Evolutionary conservation across 768 basidiomycete species (phyloP).

Genomic region (Chalciporus chontae): DNA sequence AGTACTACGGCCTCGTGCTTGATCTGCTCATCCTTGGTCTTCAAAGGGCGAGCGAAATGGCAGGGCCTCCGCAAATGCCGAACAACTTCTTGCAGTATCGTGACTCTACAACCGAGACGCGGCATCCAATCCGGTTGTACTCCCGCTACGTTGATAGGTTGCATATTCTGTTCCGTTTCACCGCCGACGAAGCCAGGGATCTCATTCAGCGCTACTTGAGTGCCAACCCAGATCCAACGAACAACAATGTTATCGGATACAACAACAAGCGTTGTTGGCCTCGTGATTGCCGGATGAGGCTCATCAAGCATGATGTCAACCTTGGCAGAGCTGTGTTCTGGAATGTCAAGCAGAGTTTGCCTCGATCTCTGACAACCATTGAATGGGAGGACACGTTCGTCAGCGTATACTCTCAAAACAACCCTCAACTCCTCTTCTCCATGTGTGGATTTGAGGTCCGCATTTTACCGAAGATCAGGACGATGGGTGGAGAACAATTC

Average conservation of each 20-base stretch:
- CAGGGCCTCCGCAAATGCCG: conserved; percentile 94
- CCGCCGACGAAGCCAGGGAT: conserved; percentile 94
- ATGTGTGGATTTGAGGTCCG: conserved; percentile 99
- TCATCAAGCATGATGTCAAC: conserved; percentile 99
- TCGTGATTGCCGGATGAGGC: conserved; percentile 95
- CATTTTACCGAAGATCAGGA: conserved; percentile 93
- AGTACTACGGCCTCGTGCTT: conserved; percentile 94
- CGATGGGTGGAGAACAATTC: conserved; percentile 94
- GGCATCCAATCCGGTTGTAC: conserved; percentile 97
- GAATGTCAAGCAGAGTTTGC: conserved; percentile 98
- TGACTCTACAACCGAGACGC: conserved; percentile 90
- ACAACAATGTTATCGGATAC: conserved; percentile 98
- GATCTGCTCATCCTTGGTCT: conserved; percentile 95
- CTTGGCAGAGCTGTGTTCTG: conserved; percentile 97
- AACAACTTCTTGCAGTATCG: conserved; percentile 99
- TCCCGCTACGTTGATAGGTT: conserved; percentile 94
- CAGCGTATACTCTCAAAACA: conserved; percentile 95
- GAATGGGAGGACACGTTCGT: conserved; percentile 99
- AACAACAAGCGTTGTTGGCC: conserved; percentile 99
- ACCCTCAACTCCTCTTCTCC: conserved; percentile 95
- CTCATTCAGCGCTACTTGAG: conserved; percentile 97
- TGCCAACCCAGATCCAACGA: conserved; percentile 97
- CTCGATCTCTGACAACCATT: conserved; percentile 93
- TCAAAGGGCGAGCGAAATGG: conserved; percentile 99
- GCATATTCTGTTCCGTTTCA: conserved; percentile 97